Evolutionary conservation across 768 basidiomycete species (phyloP).

Genomic region (Tephrocybe sp.): DNA sequence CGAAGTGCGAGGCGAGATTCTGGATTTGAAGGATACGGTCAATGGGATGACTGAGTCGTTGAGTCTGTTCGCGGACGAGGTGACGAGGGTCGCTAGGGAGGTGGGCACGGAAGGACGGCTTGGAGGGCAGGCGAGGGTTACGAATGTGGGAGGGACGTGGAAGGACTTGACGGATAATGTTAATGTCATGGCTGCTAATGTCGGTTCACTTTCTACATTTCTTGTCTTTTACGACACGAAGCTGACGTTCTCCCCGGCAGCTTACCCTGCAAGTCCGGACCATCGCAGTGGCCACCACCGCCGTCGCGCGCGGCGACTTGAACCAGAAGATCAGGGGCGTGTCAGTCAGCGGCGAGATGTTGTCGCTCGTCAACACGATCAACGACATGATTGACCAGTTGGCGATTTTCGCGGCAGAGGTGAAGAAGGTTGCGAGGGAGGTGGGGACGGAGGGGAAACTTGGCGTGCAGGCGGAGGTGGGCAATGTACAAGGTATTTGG

Average conservation of each 20-base stretch:
- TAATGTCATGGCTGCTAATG: conserved; percentile 93
- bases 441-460: conserved; percentile 99
- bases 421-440: conserved; percentile 95
- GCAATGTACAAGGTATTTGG: conserved; percentile 97
- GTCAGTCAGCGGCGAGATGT: conserved; percentile 92
- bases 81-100: conserved; percentile 85
- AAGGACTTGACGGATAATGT: conserved; percentile 96
- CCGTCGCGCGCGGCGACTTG: conserved; percentile 92
- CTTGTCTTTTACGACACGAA: background rate
- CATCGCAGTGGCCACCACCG: conserved; percentile 91
- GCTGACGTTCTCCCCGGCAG: conserved; percentile 34
- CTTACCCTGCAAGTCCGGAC: conserved; percentile 92
- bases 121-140: conserved; percentile 92
- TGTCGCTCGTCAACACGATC: conserved; percentile 96
- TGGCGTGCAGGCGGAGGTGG: conserved; percentile 96
- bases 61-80: conserved; percentile 83
- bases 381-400: conserved; percentile 77
- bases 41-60: conserved; percentile 93
- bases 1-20: conserved; percentile 89
- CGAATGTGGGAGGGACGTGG: conserved; percentile 96
- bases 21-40: conserved; percentile 88
- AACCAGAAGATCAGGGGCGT: conserved; percentile 93
- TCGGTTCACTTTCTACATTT: conserved; percentile 34
- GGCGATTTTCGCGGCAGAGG: conserved; percentile 56
- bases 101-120: conserved; percentile 96